Conservation (phyloP, 768 basidiomycete genomes). For the Mycena sanguinolenta region DNA sequence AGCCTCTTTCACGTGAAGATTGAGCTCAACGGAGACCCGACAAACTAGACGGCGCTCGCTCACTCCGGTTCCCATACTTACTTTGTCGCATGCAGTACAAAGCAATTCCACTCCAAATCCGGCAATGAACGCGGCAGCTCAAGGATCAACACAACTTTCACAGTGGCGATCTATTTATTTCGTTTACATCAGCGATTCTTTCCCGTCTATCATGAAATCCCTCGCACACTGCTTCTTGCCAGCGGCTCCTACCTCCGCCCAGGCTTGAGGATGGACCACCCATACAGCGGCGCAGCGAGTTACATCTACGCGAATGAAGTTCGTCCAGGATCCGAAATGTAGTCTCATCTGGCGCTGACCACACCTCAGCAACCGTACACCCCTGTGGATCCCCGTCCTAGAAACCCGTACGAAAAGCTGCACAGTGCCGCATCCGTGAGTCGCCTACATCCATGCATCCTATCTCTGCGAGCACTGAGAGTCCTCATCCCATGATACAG, state of each 20-base stretch:
- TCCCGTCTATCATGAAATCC: not conserved
- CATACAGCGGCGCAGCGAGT: conserved; percentile 26
- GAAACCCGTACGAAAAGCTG: conserved; percentile 15
- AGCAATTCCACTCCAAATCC: not conserved
- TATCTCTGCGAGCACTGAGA: not conserved
- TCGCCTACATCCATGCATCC: too few relatives aligned
- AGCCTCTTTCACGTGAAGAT: too few relatives aligned
- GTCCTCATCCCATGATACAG: not conserved
- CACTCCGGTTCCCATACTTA: not conserved
- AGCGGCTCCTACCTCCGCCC: not conserved
- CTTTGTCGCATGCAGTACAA: not conserved
- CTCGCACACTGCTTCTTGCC: conserved; percentile 8
- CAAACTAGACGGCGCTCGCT: not conserved
- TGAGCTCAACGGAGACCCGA: too few relatives aligned
- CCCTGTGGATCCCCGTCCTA: conserved; percentile 3
- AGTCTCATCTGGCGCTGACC: not conserved
- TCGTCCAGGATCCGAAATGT: not conserved
- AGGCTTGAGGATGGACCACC: conserved; percentile 10
- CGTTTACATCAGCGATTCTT: conserved; percentile 8
- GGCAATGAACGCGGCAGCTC: conserved; percentile 1
- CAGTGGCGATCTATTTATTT: conserved; percentile 8
- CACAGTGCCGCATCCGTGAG: conserved; percentile 14
- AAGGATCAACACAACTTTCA: not conserved
- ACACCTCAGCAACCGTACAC: conserved; percentile 1
- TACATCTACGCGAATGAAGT: conserved; percentile 31